Evolutionary conservation across 2,329 filamentous ascomycete species (phyloP), one percentile per base, ranked within the genome.

Genomic region (Fusarium metavorans): DNA sequence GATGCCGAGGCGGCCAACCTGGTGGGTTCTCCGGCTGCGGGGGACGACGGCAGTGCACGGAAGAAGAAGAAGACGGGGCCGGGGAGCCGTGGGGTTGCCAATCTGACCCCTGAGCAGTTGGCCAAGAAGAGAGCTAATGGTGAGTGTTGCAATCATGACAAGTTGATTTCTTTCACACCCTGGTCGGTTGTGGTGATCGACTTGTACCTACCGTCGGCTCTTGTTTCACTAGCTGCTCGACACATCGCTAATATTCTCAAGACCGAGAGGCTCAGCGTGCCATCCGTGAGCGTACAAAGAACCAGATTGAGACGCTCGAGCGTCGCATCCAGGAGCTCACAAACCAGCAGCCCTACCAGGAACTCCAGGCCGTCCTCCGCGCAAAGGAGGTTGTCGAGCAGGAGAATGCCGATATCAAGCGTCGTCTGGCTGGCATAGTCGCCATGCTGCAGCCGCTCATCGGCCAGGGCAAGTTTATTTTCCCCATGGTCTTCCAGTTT

Each of bases 241-340:
- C 71, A 48, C 56, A 27, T 73, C 54, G 75, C 76, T 75, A 66
- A 71, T 66, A 66, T 32, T 43, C 64, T 52, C 18, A 91, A 89
- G 94, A 97, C 81, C 92, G 94, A 67, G 94, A 97, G 82, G 95
- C 94, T 34, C 94, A 97, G 82, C 90, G 94, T 58, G 94, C 94
- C 43, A 97, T 97, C 69, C 89, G 94, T 48, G 93, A 96, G 84
- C 90, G 94, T 65, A 97, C 94, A 32, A 94, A 92, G 84, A 90
- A 91, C 67, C 93, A 94, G 82, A 97, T 97, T 76, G 93, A 96
- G 80, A 85, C 84, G 8, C 86, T 97, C 68, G 93, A 97, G 82
- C 87, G 87, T 70, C 88, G 90, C 71, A 95, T 97, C 71, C 87
- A 89, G 65, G 93, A 96, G 72, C 87, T 97, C 75, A 94, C 93